Conservation (phyloP, 257 asterid genomes). For the Rubia yunnanensis region DNA sequence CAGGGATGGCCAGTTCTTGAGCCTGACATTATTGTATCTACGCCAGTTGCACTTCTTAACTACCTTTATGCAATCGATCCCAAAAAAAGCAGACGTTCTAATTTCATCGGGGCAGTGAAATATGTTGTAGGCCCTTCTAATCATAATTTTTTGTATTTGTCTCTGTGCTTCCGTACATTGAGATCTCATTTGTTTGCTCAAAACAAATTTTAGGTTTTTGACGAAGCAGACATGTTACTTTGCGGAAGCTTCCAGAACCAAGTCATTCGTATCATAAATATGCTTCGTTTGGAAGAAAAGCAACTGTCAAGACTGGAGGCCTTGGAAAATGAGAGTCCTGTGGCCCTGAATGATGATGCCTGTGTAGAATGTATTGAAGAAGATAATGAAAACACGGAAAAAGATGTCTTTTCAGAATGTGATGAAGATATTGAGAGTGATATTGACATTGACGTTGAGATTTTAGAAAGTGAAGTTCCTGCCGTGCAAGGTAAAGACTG, state of each 20-base stretch:
- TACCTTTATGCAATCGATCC: constrained; percentile 68
- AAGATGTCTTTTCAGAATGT: constrained; percentile 30
- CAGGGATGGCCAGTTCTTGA: constrained; percentile 78
- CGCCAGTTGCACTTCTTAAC: constrained; percentile 85
- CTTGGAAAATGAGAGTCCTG: constrained; percentile 20
- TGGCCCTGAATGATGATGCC: constrained; percentile 20
- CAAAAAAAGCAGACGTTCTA: constrained; percentile 40
- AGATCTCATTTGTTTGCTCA: constrained; percentile 6
- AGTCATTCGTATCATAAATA: constrained; percentile 71
- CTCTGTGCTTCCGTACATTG: constrained; percentile 3
- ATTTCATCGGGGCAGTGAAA: constrained; percentile 60
- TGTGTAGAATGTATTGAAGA: constrained; percentile 26
- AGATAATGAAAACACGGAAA: constrained; percentile 28
- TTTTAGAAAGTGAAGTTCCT: constrained; percentile 27
- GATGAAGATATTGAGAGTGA: constrained; percentile 31
- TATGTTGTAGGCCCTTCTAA: constrained; percentile 53
- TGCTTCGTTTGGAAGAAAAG: constrained; percentile 94
- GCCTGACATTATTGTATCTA: constrained; percentile 82
- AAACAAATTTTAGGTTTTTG: constrained; percentile 58
- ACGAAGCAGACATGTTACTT: constrained; percentile 93
- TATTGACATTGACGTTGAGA: constrained; percentile 22
- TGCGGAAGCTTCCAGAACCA: constrained; percentile 97
- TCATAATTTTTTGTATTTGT: background rate
- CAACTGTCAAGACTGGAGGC: constrained; percentile 47
- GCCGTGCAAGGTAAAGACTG: constrained; percentile 48